Base-by-base conservation (phyloP, 73 alveolate genomes). In the Uronychia setigera region DNA sequence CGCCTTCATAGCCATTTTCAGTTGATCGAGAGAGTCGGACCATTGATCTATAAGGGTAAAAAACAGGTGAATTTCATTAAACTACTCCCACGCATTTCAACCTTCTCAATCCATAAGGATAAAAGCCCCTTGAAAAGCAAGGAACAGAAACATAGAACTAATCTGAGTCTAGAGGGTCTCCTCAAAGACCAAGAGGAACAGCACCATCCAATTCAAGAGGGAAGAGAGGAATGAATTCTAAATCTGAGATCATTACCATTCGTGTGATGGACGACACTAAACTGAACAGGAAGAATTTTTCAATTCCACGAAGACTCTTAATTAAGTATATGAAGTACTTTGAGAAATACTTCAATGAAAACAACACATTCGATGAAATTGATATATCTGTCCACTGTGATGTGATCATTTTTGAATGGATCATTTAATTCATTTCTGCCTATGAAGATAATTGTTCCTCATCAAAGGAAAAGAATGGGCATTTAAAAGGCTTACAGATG, bases 381-480 rank as follows among this genome's bases (percentile, higher is more conserved):
- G 96, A 90, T 32, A 87, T 90, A 5, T 76, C 92, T 26, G 86
- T 90, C 80, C 96, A 90, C 78, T 90, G 96, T 77, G 96, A 90
- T 76, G 91, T 86, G 28, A 82, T 76, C 33, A 87, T 90, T 1
- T 90, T 90, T 80, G 96, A 86, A 82, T 90, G 96, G 93, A 92
- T 87, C 34, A 59, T 90, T 59, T 46, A 87, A n/a, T 90, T 85
- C 81, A 80, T 90, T n/a, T 30, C 59, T 78, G 77, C 33, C 77
- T 67, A 79, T 29, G 93, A 77, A 28, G 46, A 46, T 11, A n/a
- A n/a, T n/a, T n/a, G n/a, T n/a, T n/a, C n/a, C n/a, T n/a, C n/a
- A n/a, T n/a, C n/a, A n/a, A n/a, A n/a, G n/a, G n/a, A n/a, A n/a
- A n/a, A n/a, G n/a, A n/a, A n/a, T n/a, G n/a, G n/a, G n/a, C n/a